Percentiles rank a stretch among this genome's conserved stretches.
Conservation (phyloP, 202 grass and related monocot genomes). For the Digitaria exilis region DNA sequence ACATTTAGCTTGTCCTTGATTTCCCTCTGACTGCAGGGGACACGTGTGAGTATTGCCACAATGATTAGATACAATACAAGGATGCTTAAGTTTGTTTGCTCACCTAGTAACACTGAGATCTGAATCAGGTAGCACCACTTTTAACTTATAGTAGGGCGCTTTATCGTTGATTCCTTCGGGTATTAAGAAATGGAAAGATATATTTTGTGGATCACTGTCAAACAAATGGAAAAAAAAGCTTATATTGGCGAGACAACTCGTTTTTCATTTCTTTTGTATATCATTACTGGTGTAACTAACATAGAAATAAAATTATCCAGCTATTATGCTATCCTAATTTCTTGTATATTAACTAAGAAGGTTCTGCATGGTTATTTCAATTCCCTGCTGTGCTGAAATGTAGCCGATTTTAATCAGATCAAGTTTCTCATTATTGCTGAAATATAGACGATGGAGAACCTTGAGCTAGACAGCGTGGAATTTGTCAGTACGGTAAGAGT, state of each 20-base stretch:
- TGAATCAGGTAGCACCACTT: conserved; percentile 73
- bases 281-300: background rate
- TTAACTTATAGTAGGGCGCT: conserved; percentile 72
- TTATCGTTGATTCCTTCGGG: conserved; percentile 63
- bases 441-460: conserved; percentile 50
- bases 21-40: conserved; percentile 63
- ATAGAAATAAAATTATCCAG: conserved; percentile 16
- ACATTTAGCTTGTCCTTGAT: conserved; percentile 70
- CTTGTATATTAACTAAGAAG: background rate
- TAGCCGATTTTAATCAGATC: background rate
- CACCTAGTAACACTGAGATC: conserved; percentile 79
- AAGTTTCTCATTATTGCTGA: background rate
- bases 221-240: conserved; percentile 28
- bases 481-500: conserved; percentile 72
- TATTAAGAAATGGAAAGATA: conserved; percentile 84
- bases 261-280: background rate
- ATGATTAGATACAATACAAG: conserved; percentile 20
- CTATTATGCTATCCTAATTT: background rate
- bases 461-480: conserved; percentile 79
- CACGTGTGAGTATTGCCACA: conserved; percentile 20
- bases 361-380: background rate
- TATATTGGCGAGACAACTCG: background rate
- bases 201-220: conserved; percentile 64
- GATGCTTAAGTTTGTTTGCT: conserved; percentile 28
- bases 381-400: too few species aligned